These are phyloP conservation scores for Pseudomassariella vexata DNA, from an alignment of 2,329 filamentous ascomycete species.

Conservation along the genomic window DNA sequence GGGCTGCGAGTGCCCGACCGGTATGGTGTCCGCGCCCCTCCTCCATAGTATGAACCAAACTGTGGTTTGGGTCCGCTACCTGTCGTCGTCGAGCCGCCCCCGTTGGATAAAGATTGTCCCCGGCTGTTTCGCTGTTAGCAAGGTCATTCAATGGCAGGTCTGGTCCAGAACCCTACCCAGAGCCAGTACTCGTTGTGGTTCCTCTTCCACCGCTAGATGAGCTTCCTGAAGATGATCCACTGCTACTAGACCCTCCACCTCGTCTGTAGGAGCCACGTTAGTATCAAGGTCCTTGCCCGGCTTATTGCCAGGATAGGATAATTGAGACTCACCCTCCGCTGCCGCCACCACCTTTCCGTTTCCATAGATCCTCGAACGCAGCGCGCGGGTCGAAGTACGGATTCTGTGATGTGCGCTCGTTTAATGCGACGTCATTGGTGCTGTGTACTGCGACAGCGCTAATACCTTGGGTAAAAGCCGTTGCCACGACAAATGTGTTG, in stretches of 20 bases:
- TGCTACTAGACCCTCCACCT: slow-evolving; percentile 30
- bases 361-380: slow-evolving; percentile 44
- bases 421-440: slow-evolving; percentile 12
- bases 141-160: too few relatives aligned
- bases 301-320: too few relatives aligned
- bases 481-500: slow-evolving; percentile 15
- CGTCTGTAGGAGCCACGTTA: slow-evolving; percentile 20
- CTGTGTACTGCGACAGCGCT: slow-evolving; percentile 15
- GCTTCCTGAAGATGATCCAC: slow-evolving; percentile 14
- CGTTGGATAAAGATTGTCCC: slow-evolving; percentile 28
- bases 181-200: too few relatives aligned
- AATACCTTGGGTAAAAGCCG: slow-evolving; percentile 13
- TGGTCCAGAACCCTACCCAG: slow-evolving; percentile 4
- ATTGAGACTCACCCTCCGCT: slow-evolving; percentile 40
- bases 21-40: slow-evolving; percentile 60
- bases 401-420: slow-evolving; percentile 10
- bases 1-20: slow-evolving; percentile 40
- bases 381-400: slow-evolving; percentile 9
- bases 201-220: too few relatives aligned
- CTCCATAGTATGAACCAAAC: slow-evolving; percentile 61
- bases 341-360: slow-evolving; percentile 56
- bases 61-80: slow-evolving; percentile 52
- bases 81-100: slow-evolving; percentile 46
- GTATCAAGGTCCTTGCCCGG: slow-evolving; percentile 4
- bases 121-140: slow-evolving; percentile 12